Conservation (phyloP, 129 eudicot genomes). For the Artemisia tridentata region DNA sequence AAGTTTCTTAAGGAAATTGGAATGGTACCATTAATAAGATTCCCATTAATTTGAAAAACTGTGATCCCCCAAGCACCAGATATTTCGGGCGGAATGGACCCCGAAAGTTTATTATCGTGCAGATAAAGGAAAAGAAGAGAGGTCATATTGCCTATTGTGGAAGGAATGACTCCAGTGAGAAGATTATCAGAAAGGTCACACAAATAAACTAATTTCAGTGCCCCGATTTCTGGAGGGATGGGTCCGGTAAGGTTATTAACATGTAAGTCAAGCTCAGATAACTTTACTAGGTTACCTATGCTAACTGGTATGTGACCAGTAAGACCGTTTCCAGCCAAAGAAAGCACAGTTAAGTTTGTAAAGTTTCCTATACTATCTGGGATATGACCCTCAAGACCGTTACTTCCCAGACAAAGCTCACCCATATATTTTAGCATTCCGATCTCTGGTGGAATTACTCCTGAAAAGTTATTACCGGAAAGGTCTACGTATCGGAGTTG, state of each 20-base stretch:
- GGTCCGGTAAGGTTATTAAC: constrained; percentile 1
- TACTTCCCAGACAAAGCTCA: neutral
- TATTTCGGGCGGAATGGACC: constrained; percentile 21
- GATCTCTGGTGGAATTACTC: constrained; percentile 32
- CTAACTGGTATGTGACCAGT: too few species aligned
- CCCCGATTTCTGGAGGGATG: constrained; percentile 29
- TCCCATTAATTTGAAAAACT: neutral
- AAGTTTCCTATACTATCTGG: too few species aligned
- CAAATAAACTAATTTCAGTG: neutral
- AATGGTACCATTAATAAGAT: constrained; percentile 18
- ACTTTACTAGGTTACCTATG: constrained; percentile 16
- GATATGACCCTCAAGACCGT: too few species aligned
- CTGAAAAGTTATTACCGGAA: constrained; percentile 20
- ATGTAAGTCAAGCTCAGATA: neutral
- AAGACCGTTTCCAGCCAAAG: neutral
- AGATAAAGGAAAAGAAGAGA: constrained; percentile 1
- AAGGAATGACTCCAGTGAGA: constrained; percentile 34
- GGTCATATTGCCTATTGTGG: constrained; percentile 20
- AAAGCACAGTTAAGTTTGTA: neutral
- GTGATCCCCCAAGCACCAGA: constrained; percentile 2
- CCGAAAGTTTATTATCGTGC: constrained; percentile 14
- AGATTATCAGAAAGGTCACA: constrained; percentile 15
- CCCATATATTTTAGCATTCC: neutral
- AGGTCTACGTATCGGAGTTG: constrained; percentile 9
- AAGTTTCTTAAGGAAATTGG: constrained; percentile 14